These are phyloP conservation scores for Mycena indigotica DNA, from an alignment of 768 basidiomycete species.

Conservation along the genomic window DNA sequence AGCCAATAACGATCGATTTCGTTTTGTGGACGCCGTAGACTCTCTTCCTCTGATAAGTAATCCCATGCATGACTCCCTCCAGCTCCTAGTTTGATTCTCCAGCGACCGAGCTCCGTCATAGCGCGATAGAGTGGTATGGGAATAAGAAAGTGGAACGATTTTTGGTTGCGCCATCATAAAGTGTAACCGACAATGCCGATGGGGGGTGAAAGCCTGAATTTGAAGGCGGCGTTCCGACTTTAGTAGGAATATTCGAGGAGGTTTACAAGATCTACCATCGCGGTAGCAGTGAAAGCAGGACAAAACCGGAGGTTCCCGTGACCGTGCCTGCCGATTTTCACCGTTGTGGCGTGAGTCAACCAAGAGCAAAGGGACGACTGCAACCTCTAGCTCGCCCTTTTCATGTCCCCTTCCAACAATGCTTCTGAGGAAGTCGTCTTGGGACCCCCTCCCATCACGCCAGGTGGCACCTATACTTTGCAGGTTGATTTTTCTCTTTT, in stretches of 20 bases:
- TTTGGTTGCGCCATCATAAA: not conserved
- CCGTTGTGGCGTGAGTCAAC: not conserved
- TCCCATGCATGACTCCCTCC: conserved; percentile 85
- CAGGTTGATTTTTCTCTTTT: too few species aligned
- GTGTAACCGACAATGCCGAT: not conserved
- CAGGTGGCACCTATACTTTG: conserved; percentile 75
- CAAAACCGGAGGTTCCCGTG: not conserved
- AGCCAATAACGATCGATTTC: conserved; percentile 87
- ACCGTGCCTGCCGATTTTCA: not conserved
- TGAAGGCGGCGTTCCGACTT: too few species aligned
- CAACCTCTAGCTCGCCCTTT: too few species aligned
- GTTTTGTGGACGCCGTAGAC: conserved; percentile 71
- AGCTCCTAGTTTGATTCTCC: conserved; percentile 74
- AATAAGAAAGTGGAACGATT: not conserved
- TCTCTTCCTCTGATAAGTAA: conserved; percentile 70
- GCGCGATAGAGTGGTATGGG: not conserved
- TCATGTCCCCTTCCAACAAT: conserved; percentile 29
- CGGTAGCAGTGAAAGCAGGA: not conserved
- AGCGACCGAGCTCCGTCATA: conserved; percentile 71
- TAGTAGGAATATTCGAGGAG: too few species aligned
- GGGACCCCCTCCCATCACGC: conserved; percentile 63
- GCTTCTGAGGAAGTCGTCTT: conserved; percentile 37
- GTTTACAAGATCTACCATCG: too few species aligned
- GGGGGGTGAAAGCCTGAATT: too few species aligned
- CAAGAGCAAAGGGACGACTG: not conserved